Evolutionary conservation across 2,329 filamentous ascomycete genomes (phyloP), one percentile per base, ranked within the genome.

Genomic region (Botryotinia convoluta): DNA sequence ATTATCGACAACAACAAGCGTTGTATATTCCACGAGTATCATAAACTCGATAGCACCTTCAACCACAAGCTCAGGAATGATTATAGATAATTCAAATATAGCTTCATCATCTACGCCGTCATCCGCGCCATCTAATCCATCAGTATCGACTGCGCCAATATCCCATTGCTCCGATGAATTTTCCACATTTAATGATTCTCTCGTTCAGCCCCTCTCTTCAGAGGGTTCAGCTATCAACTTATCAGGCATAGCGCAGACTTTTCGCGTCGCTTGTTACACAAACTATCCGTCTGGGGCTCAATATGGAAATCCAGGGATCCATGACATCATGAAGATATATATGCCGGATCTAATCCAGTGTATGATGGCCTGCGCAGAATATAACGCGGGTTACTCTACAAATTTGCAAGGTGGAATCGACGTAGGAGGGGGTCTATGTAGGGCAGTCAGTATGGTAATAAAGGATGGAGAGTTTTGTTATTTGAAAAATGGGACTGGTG

Each of bases 401-500:
- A 73, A 57, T 32, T 3, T 51, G 5, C 37, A 35, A 29, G 57
- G 20, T 3, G 59, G 59, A 1, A 32, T 69, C 48, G 71, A 67
- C 37, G 57, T 69, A 7, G 60, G 37, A 57, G 61, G 45, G 37
- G 72, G 67, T 2, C 48, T 60, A 26, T 73, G 72, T 44, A 73
- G 48, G 51, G 72, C 45, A 2, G 72, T 71, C n/a, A 69, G 45
- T 16, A 48, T 73, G 32, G 72, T 73, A 4, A 20, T 73, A 29
- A 32, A 69, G 12, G 32, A 51, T 16, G 61, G 72, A 26, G 72
- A 73, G 45, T 71, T 59, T 48, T 73, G 72, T 62, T 73, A 68
- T 73, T 45, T 73, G 48, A 73, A 73, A 39, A 73, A 73, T 60
- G 68, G 67, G n/a, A 71, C 72, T 16, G 72, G 72, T 42, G 60